A percentile compares a stretch with the other conserved stretches of the same genome.
Conservation (phyloP, 129 eudicot species). For the Lactuca sativa region DNA sequence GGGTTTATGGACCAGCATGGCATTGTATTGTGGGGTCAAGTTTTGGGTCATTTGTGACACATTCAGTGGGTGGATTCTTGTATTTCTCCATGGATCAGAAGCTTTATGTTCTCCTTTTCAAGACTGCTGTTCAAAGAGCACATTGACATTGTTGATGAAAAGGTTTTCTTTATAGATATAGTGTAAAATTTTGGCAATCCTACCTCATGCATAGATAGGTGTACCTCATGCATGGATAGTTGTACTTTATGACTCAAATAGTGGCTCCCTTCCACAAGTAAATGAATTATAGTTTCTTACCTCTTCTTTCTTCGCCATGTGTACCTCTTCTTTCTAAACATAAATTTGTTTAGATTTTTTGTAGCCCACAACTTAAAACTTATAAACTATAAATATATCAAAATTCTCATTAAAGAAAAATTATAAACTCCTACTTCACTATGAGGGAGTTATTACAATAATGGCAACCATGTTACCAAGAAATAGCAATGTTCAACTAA, state of each 20-base stretch:
- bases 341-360: too few species aligned
- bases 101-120: constrained; percentile 76
- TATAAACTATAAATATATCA: too few species aligned
- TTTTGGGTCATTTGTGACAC: constrained; percentile 96
- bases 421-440: too few species aligned
- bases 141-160: constrained; percentile 27
- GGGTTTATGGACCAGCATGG: constrained; percentile 98
- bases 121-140: constrained; percentile 89
- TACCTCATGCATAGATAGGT: constrained; percentile 10
- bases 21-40: constrained; percentile 92
- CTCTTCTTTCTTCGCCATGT: neutral
- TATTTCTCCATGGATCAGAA: constrained; percentile 94
- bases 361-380: too few species aligned
- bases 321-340: too few species aligned
- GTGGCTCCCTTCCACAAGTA: constrained; percentile 30
- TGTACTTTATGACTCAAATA: constrained; percentile 12
- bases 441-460: too few species aligned
- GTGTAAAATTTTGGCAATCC: constrained; percentile 22
- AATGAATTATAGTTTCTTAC: constrained; percentile 7
- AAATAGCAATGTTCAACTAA: neutral
- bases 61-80: constrained; percentile 91
- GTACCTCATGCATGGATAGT: constrained; percentile 14
- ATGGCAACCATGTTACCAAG: too few species aligned
- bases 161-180: constrained; percentile 14
- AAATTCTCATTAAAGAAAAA: too few species aligned